phyloP scores from a whole-genome alignment of 164 flowering plant species.

The Protea cynaroides region DNA sequence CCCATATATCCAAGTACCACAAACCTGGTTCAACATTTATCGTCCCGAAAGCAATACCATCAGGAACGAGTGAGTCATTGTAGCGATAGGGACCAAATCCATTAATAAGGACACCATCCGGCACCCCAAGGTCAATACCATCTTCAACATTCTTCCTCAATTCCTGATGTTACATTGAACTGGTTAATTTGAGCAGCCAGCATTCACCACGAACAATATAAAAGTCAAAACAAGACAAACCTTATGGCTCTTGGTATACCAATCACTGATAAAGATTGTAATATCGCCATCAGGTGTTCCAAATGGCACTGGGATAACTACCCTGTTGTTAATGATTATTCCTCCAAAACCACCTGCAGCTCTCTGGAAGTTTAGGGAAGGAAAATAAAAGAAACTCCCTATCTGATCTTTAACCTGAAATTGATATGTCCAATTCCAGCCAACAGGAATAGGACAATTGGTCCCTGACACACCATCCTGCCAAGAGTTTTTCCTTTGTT shows the following conservation, averaged over 20 bases:
- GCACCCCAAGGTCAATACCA: conserved; percentile 63
- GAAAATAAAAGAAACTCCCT: conserved; percentile 93
- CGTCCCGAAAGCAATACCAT: conserved; percentile 44
- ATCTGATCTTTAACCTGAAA: conserved; percentile 98
- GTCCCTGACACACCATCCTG: conserved; percentile 96
- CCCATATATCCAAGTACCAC: neutral
- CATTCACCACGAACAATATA: conserved; percentile 1
- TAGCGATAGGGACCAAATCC: conserved; percentile 77
- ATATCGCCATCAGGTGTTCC: conserved; percentile 85
- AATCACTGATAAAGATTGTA: conserved; percentile 71
- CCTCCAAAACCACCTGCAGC: conserved; percentile 98
- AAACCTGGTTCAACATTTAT: conserved; percentile 86
- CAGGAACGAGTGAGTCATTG: conserved; percentile 45
- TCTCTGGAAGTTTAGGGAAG: conserved; percentile 71
- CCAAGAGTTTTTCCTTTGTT: conserved; percentile 90
- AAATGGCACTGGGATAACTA: conserved; percentile 83
- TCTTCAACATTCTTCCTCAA: conserved; percentile 60
- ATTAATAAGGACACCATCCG: conserved; percentile 78
- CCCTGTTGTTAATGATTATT: conserved; percentile 70
- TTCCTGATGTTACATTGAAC: conserved; percentile 38
- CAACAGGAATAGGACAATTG: conserved; percentile 88
- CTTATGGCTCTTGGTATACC: conserved; percentile 80
- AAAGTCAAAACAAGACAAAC: conserved; percentile 25
- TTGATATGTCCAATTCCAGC: conserved; percentile 94
- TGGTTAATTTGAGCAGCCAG: conserved; percentile 1